These are phyloP conservation scores for Penicillium desertorum DNA, from an alignment of 495 filamentous ascomycete genomes.

Conservation along the genomic window DNA sequence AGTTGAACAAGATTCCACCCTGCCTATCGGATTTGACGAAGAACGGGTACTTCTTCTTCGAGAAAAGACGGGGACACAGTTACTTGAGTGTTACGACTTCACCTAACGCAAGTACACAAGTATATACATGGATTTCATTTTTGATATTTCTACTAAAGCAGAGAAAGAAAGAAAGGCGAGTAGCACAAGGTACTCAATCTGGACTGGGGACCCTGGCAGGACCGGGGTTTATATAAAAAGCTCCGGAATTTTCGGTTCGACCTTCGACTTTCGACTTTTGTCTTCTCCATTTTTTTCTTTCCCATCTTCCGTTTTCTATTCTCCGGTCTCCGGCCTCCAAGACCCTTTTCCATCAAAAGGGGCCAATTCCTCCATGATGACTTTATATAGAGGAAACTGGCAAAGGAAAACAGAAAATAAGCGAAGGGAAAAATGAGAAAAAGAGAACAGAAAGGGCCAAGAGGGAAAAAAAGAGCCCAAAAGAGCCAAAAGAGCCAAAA, in stretches of 20 bases:
- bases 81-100: slow-evolving; percentile 90
- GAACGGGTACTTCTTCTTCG: slow-evolving; percentile 86
- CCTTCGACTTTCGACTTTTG: not conserved
- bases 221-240: slow-evolving; percentile 15
- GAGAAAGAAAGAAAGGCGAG: not conserved
- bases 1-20: not conserved
- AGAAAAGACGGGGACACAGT: slow-evolving; percentile 67
- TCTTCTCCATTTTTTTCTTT: not conserved
- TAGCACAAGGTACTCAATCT: slow-evolving; percentile 33
- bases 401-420: too few relatives aligned
- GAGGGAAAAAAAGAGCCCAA: not conserved
- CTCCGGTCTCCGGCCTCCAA: not conserved
- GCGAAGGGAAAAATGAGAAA: too few relatives aligned
- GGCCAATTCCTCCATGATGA: not conserved
- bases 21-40: slow-evolving; percentile 80
- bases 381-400: not conserved
- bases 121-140: not conserved
- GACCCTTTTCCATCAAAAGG: not conserved
- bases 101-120: slow-evolving; percentile 46
- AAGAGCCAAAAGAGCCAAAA: not conserved
- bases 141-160: too few relatives aligned
- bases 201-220: slow-evolving; percentile 28
- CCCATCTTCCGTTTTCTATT: not conserved
- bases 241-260: too few relatives aligned
- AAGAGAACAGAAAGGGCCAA: too few relatives aligned